Base-by-base conservation (phyloP, 2,329 filamentous ascomycete genomes). In the Neophaeococcomyces mojaviensis region DNA sequence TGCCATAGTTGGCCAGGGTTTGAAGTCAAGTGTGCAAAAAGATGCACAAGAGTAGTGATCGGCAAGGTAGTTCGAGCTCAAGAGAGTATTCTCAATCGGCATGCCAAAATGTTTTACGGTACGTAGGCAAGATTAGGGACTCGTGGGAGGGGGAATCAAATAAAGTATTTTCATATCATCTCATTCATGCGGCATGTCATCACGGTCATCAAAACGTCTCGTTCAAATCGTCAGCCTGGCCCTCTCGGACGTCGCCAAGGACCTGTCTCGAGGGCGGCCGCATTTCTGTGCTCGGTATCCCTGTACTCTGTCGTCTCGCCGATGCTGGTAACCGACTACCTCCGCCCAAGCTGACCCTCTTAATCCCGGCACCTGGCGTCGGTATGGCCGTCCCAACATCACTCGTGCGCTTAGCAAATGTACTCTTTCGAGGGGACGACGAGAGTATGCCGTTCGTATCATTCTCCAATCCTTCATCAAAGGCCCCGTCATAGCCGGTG, bases 361-460 rank as follows among this genome's bases (percentile, higher is more conserved):
- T 56, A 7, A 35, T 10, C 9, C 16, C 12, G 19, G 36, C 30
- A 18, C 35, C 50, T 12, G 54, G 50, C 31, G 52, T 56, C 1
- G 54, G 54, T 13, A 56, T 56, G 4, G 26, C 38, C 8, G 50
- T 44, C 46, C 68, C 67, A 43, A 68, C 66, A 35, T 67, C 66
- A 50, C 66, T 69, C 46, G 63, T 52, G 18, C 68, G 63, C 49
- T 68, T 68, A 30, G 62, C 60, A 16, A 64, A 63, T 37, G 60
- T 64, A 39, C 63, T 62, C 22, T 67, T 47, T 24, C 53, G 40
- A 5, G 55, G 54, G 5, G 50, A 53, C 8, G 55, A 53, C 8
- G 40, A 42, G 26, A 35, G 35, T 24, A 33, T 32, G 31, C 37
- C 52, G 4, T 36, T 34, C 3, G n/a, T 36, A n/a, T 42, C 33